Percentiles rank a stretch among this genome's conserved stretches.
Conservation (phyloP, 2,329 filamentous ascomycete genomes). For the Verticillium albo-atrum region DNA sequence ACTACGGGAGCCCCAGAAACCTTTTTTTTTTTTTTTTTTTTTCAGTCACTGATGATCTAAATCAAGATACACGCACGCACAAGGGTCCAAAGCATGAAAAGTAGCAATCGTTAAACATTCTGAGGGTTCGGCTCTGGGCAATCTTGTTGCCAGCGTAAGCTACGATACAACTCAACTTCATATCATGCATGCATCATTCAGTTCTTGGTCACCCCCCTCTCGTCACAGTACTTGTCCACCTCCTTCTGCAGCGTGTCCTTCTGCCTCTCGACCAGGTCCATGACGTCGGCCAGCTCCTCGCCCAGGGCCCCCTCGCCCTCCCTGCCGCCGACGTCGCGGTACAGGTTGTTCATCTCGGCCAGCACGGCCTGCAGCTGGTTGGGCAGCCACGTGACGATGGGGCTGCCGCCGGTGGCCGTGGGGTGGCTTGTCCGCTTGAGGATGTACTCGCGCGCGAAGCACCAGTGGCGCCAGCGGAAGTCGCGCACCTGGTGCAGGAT, state of each 20-base stretch:
- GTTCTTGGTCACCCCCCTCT: conserved; percentile 41
- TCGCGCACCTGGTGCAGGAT: conserved; percentile 72
- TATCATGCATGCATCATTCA: conserved; percentile 12
- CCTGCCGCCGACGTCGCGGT: conserved; percentile 38
- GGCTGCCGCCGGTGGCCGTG: conserved; percentile 74
- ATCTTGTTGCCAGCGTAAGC: too few species aligned
- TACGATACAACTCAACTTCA: conserved; percentile 13
- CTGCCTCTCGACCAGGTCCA: conserved; percentile 62
- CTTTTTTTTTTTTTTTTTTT: too few species aligned
- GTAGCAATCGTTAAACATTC: too few species aligned
- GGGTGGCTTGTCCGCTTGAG: conserved; percentile 72
- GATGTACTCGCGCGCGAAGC: conserved; percentile 80
- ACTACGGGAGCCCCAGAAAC: too few species aligned
- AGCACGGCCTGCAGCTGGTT: conserved; percentile 76
- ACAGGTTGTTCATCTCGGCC: conserved; percentile 61
- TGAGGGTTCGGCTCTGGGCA: too few species aligned
- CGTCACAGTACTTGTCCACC: conserved; percentile 69
- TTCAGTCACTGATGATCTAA: too few species aligned
- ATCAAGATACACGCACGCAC: too few species aligned
- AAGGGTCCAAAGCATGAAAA: too few species aligned
- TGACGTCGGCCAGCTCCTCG: conserved; percentile 51
- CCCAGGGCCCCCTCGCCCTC: conserved; percentile 37
- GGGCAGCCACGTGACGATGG: conserved; percentile 80
- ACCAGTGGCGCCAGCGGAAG: conserved; percentile 83
- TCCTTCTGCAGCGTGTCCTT: conserved; percentile 65